Evolutionary conservation across 495 filamentous ascomycete genomes (phyloP), one percentile per base, ranked within the genome.

Genomic region (Acidiella bohemica): DNA sequence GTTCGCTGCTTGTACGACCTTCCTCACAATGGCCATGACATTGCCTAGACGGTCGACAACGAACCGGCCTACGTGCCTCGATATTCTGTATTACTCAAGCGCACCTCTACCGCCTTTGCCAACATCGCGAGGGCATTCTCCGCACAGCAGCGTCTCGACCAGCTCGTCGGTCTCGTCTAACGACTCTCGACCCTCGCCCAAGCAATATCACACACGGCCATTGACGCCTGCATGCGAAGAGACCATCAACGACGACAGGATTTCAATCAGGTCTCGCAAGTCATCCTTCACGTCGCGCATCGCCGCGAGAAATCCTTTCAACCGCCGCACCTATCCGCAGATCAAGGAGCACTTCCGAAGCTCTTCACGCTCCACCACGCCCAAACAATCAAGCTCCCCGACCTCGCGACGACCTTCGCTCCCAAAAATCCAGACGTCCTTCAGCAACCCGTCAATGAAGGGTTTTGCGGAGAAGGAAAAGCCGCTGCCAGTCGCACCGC

Each of bases 281-380:
- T 14, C 36, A 5, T 39, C 7, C 17, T 21, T 48, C 18, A 25
- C 39, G 7, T 19, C 38, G 5, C 32, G 45, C 30, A 22, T 23
- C 32, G 42, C 19, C 13, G 18, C 42, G 4, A 38, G 45, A 21
- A 48, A 36, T 13, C 2, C 38, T 13, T 41, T 48, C 31, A 42
- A 48, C 19, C 39, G 45, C 3, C 38, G 45, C 5, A 48, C 45
- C 19, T 39, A 42, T 42, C 39, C 45, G 12, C 31, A 42, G 19
- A 32, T 27, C 11, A 36, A 31, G 28, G 39, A 42, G 33, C 34
- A 30, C 8, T 23, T 23, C 11, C 11, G 21, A 32, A 11, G 18
- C 32, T 13, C 40, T 27, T 5, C 17, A 14, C 20, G 24, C 6
- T 2, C n/a, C 2, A 10, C 37, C 9, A n/a, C 29, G 3, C 20